A percentile compares a stretch with the other conserved stretches of the same genome.
These are phyloP conservation scores for Populus deltoides DNA, from an alignment of 345 rosid genomes.

Conservation along the genomic window DNA sequence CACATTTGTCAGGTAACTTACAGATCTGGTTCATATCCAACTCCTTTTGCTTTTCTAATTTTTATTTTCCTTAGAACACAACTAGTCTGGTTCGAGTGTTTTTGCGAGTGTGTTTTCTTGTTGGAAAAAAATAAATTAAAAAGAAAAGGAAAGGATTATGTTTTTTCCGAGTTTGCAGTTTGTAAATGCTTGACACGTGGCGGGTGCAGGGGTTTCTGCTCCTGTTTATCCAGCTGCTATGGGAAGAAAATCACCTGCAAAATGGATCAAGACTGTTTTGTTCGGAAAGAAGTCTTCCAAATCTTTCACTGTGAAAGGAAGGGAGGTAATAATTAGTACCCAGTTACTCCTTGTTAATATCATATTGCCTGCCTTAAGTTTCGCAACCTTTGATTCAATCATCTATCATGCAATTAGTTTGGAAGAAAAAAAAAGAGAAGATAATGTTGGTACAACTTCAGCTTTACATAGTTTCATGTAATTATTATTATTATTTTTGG, in stretches of 20 bases:
- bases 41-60: not conserved
- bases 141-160: too few species aligned
- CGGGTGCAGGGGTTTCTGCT: conserved; percentile 20
- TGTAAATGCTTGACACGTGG: not conserved
- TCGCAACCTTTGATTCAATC: not conserved
- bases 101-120: not conserved
- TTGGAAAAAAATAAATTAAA: too few species aligned
- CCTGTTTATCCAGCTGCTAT: conserved; percentile 32
- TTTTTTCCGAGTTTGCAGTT: not conserved
- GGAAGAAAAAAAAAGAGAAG: not conserved
- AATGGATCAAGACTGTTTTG: conserved; percentile 77
- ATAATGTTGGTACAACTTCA: not conserved
- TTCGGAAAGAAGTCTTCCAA: conserved; percentile 83
- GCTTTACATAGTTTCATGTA: not conserved
- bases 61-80: not conserved
- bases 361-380: not conserved
- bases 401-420: not conserved
- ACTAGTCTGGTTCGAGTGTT: not conserved
- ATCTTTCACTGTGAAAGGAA: conserved; percentile 49
- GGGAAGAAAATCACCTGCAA: conserved; percentile 70
- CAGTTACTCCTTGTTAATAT: not conserved
- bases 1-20: conserved; percentile 38
- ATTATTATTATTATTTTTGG: not conserved
- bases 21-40: conserved; percentile 52
- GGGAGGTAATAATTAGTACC: conserved; percentile 47